Base-by-base conservation (phyloP, 352 stramenopile genomes). In the Globisporangium orthogonon region DNA sequence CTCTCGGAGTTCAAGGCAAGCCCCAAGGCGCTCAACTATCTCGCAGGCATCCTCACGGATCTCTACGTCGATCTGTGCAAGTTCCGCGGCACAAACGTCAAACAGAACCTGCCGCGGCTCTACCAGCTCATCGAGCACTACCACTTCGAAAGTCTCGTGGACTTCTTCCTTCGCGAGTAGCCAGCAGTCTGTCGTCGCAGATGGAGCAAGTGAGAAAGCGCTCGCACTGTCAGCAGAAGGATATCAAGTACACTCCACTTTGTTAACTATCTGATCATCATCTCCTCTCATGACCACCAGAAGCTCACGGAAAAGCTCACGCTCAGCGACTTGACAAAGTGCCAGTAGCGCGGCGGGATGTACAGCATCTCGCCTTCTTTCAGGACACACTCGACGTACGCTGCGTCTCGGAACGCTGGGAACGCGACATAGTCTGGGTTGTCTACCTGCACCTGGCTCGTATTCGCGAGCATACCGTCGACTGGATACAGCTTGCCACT, bases 281-380 rank as follows among this genome's bases (percentile, higher is more conserved):
- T 40, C 35, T 30, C 5, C n/a, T 30, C 44, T 49, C 31, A 49
- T 18, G 44, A 57, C 83, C 83, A 94, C 82, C 84, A 94, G 37
- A 89, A 94, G 53, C 80, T 92, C 48, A 92, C 84, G 0, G 84
- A 94, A 56, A 91, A 91, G 56, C 84, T 94, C 40, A 73, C 78
- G 29, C 61, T 78, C 18, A 91, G 71, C n/a, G 83, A 94, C 23
- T 71, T 72, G 39, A 96, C 83, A 59, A 86, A 95, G 56, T 97
- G 89, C 89, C 89, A 97, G 45, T 86, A 88, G n/a, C 71, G 66
- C 9, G 82, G 81, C 48, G 89, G 89, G 56, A 97, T 94, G 66
- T 91, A 97, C 5, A 97, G 70, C 70, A 92, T 95, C 43, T 93
- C 71, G 9, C 86, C 85, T 49, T 78, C 74, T 33, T 60, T 54